A percentile compares a stretch with the other conserved stretches of the same genome.
These are phyloP conservation scores for Holtermanniella nyarrowii DNA, from an alignment of 768 basidiomycete genomes.

Conservation along the genomic window DNA sequence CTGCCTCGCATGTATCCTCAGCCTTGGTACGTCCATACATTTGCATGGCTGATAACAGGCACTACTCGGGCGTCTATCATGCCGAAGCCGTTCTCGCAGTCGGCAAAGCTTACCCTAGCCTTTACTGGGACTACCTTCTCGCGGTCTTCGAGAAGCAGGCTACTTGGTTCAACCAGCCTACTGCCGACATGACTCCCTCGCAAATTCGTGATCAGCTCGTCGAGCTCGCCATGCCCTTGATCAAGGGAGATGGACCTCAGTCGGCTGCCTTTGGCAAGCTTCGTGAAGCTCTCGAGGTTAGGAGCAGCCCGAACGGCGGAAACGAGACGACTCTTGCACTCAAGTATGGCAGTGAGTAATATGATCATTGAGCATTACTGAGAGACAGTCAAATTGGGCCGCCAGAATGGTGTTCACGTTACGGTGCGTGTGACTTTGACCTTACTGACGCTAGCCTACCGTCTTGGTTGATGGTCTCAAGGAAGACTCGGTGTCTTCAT, in stretches of 20 bases:
- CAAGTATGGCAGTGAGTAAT: constrained; percentile 69
- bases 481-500: constrained; percentile 62
- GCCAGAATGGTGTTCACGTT: constrained; percentile 87
- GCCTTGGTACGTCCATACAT: constrained; percentile 33
- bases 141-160: constrained; percentile 54
- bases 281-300: constrained; percentile 54
- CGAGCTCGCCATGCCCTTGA: constrained; percentile 18
- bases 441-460: constrained; percentile 42
- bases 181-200: constrained; percentile 55
- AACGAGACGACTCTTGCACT: constrained; percentile 72
- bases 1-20: constrained; percentile 38
- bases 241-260: constrained; percentile 44
- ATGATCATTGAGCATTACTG: not conserved
- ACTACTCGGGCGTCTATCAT: constrained; percentile 2
- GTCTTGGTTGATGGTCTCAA: constrained; percentile 42
- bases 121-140: constrained; percentile 37
- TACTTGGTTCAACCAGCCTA: constrained; percentile 70
- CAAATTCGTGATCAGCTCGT: constrained; percentile 68
- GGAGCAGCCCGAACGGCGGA: constrained; percentile 63
- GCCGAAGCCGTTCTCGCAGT: not conserved
- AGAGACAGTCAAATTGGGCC: constrained; percentile 68
- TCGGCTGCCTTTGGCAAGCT: constrained; percentile 50
- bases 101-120: constrained; percentile 68
- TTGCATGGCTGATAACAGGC: constrained; percentile 42
- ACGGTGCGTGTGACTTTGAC: constrained; percentile 57